A percentile compares a stretch with the other conserved stretches of the same genome.
phyloP scores from a whole-genome alignment of 2,329 filamentous ascomycete genomes.

The Tolypocladium sp. region DNA sequence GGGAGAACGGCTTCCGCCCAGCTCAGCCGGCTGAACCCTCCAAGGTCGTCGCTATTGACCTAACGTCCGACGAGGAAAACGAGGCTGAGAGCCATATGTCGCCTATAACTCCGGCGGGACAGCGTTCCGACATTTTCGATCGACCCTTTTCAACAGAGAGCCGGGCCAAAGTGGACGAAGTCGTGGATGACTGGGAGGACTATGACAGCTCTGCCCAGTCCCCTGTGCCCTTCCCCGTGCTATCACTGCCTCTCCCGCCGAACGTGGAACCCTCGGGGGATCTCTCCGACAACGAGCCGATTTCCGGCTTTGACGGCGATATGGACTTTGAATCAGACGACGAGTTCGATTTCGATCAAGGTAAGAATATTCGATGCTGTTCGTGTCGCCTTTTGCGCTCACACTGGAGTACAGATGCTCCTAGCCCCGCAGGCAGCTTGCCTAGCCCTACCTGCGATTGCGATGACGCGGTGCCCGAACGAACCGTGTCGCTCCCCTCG shows the following conservation, averaged over 20 bases:
- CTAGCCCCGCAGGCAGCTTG: neutral
- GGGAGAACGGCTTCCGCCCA: conserved; percentile 18
- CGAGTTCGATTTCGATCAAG: neutral
- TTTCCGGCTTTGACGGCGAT: neutral
- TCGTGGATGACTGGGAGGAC: neutral
- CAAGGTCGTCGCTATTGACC: conserved; percentile 7
- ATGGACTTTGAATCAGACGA: neutral
- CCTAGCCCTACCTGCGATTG: neutral
- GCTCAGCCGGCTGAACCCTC: conserved; percentile 2
- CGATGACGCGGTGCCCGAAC: neutral
- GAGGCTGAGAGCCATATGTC: conserved; percentile 3
- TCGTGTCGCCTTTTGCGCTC: neutral
- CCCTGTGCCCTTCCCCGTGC: neutral
- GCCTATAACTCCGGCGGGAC: neutral
- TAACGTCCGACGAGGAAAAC: conserved; percentile 11
- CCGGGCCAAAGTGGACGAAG: neutral
- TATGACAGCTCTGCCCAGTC: neutral
- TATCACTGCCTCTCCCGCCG: neutral
- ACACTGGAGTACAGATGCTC: neutral
- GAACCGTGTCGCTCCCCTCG: neutral
- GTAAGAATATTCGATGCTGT: neutral
- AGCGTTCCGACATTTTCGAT: neutral
- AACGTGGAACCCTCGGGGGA: neutral
- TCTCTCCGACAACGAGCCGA: neutral
- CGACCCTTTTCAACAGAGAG: neutral